Evolutionary conservation across 352 stramenopile species (phyloP), one percentile per base, ranked within the genome.

Genomic region (Phytophthora meadii): DNA sequence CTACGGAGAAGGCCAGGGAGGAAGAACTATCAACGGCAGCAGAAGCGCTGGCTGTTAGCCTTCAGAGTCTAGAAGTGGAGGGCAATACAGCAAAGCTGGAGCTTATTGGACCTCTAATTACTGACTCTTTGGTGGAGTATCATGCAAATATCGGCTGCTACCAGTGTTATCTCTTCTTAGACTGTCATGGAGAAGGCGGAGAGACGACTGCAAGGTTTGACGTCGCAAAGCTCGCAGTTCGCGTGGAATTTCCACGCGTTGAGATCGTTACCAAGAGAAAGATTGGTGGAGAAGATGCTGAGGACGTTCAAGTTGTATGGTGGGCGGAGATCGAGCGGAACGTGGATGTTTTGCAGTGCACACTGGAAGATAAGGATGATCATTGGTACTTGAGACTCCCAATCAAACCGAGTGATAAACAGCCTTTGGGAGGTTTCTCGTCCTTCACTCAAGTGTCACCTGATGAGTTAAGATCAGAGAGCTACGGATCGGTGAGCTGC

Each of bases 81-180:
- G 17, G 24, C 8, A 14, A 44, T 25, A 11, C 30, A 48, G 32
- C 19, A 19, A 19, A 40, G 4, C 4, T 27, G 14, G 6, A 52
- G 17, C 25, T 57, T 49, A 50, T 10, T n/a, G 48, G 74, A 9
- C 56, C 64, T 44, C 28, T 12, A n/a, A 70, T 84, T 25, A 52
- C 34, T 2, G 42, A 72, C 32, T 85, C 63, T 25, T 19, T 92
- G 28, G 70, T 93, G 17, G 87, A 95, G 65, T 93, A 89, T 25
- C 82, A 95, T 28, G 80, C 76, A 27, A 93, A 95, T 51, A 93
- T 95, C 39, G 84, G 83, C 34, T 92, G 84, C 56, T 95, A 95
- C 46, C 80, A 92, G 56, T 90, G 81, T 54, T 92, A 89, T 57
- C 42, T 95, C 40, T 67, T 65, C 19, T n/a, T 60, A 28, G 63